A percentile compares a stretch with the other conserved stretches of the same genome.
phyloP scores from a whole-genome alignment of 2,329 filamentous ascomycete genomes.

The Fusarium sp. region DNA sequence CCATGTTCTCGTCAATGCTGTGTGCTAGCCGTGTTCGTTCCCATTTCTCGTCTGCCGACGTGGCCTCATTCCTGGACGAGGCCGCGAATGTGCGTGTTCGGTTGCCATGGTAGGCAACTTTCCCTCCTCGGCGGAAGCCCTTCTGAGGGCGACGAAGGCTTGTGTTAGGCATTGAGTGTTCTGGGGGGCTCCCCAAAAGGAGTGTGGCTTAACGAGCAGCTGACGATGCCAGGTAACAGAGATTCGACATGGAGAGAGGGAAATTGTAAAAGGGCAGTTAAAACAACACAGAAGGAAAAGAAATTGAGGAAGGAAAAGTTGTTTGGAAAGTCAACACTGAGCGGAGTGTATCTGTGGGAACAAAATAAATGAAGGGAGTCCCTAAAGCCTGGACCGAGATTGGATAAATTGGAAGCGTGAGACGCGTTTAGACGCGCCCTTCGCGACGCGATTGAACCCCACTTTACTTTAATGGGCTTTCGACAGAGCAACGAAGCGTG shows the following conservation, averaged over 20 bases:
- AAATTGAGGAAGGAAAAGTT: slow-evolving; percentile 6
- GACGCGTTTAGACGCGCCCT: slow-evolving; percentile 48
- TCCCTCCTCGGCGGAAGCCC: slow-evolving; percentile 74
- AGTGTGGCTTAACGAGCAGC: slow-evolving; percentile 34
- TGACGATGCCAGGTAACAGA: slow-evolving; percentile 14
- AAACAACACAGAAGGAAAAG: slow-evolving; percentile 3
- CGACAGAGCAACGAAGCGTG: slow-evolving; percentile 22
- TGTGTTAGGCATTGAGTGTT: slow-evolving; percentile 65
- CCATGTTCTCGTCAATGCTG: slow-evolving; percentile 93
- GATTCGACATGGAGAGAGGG: slow-evolving; percentile 27
- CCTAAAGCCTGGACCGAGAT: slow-evolving; percentile 39
- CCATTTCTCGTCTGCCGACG: slow-evolving; percentile 90
- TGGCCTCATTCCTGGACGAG: slow-evolving; percentile 81
- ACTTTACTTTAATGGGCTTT: slow-evolving; percentile 47
- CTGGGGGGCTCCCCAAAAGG: slow-evolving; percentile 22
- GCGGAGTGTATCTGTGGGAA: slow-evolving; percentile 36
- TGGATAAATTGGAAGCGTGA: slow-evolving; percentile 36
- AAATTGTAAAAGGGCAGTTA: background rate
- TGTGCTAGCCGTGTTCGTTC: slow-evolving; percentile 86
- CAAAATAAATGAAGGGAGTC: slow-evolving; percentile 30
- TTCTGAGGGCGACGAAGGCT: slow-evolving; percentile 68
- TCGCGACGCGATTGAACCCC: slow-evolving; percentile 41
- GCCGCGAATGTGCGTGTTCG: slow-evolving; percentile 82
- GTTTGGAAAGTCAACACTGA: slow-evolving; percentile 35
- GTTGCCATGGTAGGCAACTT: slow-evolving; percentile 74